Evolutionary conservation across 306 rosid species (phyloP), one percentile per base, ranked within the genome.

Genomic region (Rosa lucieae): DNA sequence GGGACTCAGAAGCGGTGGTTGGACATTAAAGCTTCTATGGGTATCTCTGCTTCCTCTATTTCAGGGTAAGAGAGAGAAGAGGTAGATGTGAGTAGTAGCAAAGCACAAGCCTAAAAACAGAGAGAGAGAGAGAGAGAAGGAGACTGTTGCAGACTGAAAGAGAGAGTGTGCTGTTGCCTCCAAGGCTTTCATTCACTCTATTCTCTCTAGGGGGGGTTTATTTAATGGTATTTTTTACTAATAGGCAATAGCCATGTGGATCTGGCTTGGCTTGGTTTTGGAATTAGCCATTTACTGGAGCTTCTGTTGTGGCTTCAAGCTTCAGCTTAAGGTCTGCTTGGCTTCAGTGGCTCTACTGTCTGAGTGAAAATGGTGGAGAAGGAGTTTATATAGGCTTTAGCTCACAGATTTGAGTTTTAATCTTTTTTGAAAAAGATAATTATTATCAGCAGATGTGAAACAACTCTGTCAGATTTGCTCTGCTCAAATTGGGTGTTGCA

Each of bases 401-500:
- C 37, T 58, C 56, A 65, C 74, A 73, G 83, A 80, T 85, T 82
- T 87, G 77, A 51, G 12, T 74, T 76, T 72, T 72, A 73, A 78
- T 74, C 66, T 80, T 61, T 29, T 61, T 26, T 58, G 10, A 1
- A 12, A 59, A 55, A 20, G 0, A 42, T 77, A 81, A 79, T 82
- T 75, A 88, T 82, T 75, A 78, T 80, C 17, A 81, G 42, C 78
- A 73, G 73, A 86, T 58, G 49, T 53, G 85, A 77, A 67, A 67
- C 90, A 86, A 77, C 12, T 10, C n/a, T 78, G 85, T 84, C 84
- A 86, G 88, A 83, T 44, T 81, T 78, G 39, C 80, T 52, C 75
- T 61, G 49, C 80, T 79, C 63, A 74, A 77, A 78, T 32, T 59
- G 69, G 81, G 78, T 21, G 67, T 49, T 82, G 43, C 69, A 86